Percentiles rank a stretch among this genome's conserved stretches.
These are phyloP conservation scores for Ceratocystis ficicola DNA, from an alignment of 2,329 filamentous ascomycete species.

Conservation along the genomic window DNA sequence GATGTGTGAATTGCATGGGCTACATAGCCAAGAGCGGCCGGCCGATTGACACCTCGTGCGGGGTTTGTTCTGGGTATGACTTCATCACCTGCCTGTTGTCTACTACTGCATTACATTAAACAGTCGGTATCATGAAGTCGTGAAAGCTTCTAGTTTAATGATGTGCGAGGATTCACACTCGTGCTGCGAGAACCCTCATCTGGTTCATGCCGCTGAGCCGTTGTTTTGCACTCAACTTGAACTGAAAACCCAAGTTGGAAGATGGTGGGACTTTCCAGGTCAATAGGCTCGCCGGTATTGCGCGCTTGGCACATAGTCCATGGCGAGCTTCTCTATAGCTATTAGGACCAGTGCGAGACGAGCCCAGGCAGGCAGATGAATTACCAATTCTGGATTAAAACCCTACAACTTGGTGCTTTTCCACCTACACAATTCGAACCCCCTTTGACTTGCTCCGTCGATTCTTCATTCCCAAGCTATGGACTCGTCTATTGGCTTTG, in stretches of 20 bases:
- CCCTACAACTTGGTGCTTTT: not conserved
- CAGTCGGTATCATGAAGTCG: not conserved
- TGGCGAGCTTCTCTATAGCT: not conserved
- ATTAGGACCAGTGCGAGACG: not conserved
- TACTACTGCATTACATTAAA: not conserved
- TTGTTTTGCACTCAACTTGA: too few relatives aligned
- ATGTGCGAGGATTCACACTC: not conserved
- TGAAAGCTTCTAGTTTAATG: not conserved
- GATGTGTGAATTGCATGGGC: not conserved
- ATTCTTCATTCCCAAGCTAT: not conserved
- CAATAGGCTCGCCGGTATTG: not conserved
- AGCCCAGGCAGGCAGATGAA: not conserved
- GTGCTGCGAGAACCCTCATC: not conserved
- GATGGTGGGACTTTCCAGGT: not conserved
- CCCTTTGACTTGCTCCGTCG: not conserved
- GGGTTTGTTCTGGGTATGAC: not conserved
- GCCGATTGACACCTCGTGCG: not conserved
- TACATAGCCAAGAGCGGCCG: too few relatives aligned
- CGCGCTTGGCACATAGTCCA: not conserved
- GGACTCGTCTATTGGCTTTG: not conserved
- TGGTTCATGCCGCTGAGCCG: too few relatives aligned
- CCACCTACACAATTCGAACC: not conserved
- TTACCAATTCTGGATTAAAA: not conserved
- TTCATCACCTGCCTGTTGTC: not conserved
- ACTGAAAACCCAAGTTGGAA: too few relatives aligned